A percentile compares a stretch with the other conserved stretches of the same genome.
Evolutionary conservation across 2,329 filamentous ascomycete genomes (phyloP).

Genomic region (Escovopsis sp.): DNA sequence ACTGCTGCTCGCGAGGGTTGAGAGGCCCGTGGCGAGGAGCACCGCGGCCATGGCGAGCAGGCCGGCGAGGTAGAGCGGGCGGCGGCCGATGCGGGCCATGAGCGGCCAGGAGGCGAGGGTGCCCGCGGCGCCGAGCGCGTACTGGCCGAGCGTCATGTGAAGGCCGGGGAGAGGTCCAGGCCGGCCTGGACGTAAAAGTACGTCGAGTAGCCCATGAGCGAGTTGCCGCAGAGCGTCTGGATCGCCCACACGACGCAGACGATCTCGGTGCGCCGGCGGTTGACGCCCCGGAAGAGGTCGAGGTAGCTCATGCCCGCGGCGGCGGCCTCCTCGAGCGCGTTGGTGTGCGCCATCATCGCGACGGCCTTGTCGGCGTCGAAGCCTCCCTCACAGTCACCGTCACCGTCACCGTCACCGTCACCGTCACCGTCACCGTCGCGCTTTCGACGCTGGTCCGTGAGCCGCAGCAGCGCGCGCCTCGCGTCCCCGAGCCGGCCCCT

Average conservation of each 20-base stretch:
- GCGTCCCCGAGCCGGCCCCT: constrained; percentile 24
- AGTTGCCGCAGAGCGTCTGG: constrained; percentile 25
- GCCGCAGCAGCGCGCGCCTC: constrained; percentile 22
- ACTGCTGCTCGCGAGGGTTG: constrained; percentile 38
- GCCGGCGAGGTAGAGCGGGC: constrained; percentile 29
- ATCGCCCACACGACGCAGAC: constrained; percentile 29
- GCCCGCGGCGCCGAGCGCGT: constrained; percentile 29
- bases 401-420: too few species aligned
- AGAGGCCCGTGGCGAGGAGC: constrained; percentile 30
- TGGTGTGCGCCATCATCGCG: constrained; percentile 38
- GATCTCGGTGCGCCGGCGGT: constrained; percentile 31
- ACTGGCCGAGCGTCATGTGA: constrained; percentile 27
- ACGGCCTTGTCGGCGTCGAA: constrained; percentile 29
- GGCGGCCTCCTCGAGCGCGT: constrained; percentile 29
- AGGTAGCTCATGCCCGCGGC: constrained; percentile 26
- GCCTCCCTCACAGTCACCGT: too few species aligned
- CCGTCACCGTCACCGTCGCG: background rate
- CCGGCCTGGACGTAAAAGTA: constrained; percentile 31
- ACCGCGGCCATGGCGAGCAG: constrained; percentile 32
- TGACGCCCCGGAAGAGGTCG: constrained; percentile 32
- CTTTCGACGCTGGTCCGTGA: constrained; percentile 23
- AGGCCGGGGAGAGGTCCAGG: constrained; percentile 22
- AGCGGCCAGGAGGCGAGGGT: constrained; percentile 31
- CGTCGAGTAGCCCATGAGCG: constrained; percentile 44
- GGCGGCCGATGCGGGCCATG: constrained; percentile 28